A percentile compares a stretch with the other conserved stretches of the same genome.
Evolutionary conservation across 257 asterid genomes (phyloP).

Genomic region (Gentiana straminea): DNA sequence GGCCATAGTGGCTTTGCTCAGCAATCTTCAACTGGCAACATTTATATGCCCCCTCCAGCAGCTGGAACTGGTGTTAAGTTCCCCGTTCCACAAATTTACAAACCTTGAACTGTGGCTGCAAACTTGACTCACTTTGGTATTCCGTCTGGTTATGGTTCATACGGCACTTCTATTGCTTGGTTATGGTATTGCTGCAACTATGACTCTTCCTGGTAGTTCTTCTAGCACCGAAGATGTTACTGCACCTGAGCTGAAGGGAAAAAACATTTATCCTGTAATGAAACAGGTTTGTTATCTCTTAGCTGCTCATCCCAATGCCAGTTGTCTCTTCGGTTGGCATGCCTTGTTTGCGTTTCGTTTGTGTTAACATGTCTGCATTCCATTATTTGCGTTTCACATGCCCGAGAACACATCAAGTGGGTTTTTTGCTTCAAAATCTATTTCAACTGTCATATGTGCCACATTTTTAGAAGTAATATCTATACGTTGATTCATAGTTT

Average conservation of each 20-base stretch:
- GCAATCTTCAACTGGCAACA: conserved; percentile 34
- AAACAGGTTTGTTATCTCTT: conserved; percentile 31
- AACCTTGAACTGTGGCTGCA: conserved; percentile 31
- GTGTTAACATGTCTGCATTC: not conserved
- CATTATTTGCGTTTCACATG: too few species aligned
- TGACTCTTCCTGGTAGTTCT: conserved; percentile 27
- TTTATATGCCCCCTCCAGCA: conserved; percentile 34
- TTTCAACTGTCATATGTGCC: too few species aligned
- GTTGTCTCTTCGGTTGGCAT: not conserved
- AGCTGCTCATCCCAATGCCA: not conserved
- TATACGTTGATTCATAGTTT: too few species aligned
- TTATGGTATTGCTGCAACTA: conserved; percentile 25
- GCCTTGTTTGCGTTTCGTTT: not conserved
- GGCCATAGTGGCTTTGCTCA: conserved; percentile 47
- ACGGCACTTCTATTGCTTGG: conserved; percentile 32
- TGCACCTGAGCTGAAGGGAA: conserved; percentile 41
- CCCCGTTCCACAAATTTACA: conserved; percentile 29
- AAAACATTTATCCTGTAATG: conserved; percentile 21
- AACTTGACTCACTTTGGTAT: conserved; percentile 32
- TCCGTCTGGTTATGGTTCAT: conserved; percentile 36
- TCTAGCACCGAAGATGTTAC: conserved; percentile 24
- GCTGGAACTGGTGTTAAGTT: conserved; percentile 33
- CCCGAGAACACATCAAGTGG: too few species aligned
- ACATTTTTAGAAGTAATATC: too few species aligned
- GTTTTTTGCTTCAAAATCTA: too few species aligned